Conservation (phyloP, 768 basidiomycete genomes). For the Boletus bicolor region DNA sequence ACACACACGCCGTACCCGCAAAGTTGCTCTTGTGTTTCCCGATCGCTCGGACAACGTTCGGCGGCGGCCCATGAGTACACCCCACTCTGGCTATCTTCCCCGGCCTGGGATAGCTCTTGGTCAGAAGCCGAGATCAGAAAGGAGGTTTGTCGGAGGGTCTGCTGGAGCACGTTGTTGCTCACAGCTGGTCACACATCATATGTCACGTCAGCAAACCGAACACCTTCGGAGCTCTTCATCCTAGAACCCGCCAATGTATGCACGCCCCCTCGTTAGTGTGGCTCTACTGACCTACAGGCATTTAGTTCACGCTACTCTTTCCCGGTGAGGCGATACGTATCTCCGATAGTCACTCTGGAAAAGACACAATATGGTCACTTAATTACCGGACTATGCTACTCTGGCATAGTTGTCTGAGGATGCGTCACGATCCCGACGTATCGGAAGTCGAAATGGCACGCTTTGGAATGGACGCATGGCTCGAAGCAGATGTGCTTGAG, state of each 20-base stretch:
- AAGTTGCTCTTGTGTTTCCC: slow-evolving; percentile 46
- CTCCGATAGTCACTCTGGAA: slow-evolving; percentile 37
- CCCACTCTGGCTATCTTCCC: slow-evolving; percentile 62
- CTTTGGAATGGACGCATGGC: slow-evolving; percentile 67
- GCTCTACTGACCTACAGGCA: slow-evolving; percentile 1
- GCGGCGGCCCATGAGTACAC: slow-evolving; percentile 48
- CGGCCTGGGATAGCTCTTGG: slow-evolving; percentile 60
- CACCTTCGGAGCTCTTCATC: slow-evolving; percentile 50
- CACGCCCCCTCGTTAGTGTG: neutral
- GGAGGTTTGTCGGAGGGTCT: slow-evolving; percentile 69
- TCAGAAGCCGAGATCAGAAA: slow-evolving; percentile 62
- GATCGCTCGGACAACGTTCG: slow-evolving; percentile 54
- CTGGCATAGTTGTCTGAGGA: slow-evolving; percentile 70
- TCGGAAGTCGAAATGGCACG: slow-evolving; percentile 52
- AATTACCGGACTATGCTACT: slow-evolving; percentile 65
- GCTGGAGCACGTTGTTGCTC: slow-evolving; percentile 68
- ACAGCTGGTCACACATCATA: slow-evolving; percentile 65
- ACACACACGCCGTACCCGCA: slow-evolving; percentile 11
- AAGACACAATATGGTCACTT: slow-evolving; percentile 74
- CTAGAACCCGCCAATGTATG: slow-evolving; percentile 66
- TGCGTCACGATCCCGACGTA: slow-evolving; percentile 43
- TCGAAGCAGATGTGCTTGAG: slow-evolving; percentile 67
- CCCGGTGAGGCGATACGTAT: slow-evolving; percentile 60
- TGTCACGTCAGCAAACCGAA: slow-evolving; percentile 41
- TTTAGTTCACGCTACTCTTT: slow-evolving; percentile 69